These are phyloP conservation scores for Ensete glaucum DNA, from an alignment of 176 grass and related monocot species.

Conservation along the genomic window DNA sequence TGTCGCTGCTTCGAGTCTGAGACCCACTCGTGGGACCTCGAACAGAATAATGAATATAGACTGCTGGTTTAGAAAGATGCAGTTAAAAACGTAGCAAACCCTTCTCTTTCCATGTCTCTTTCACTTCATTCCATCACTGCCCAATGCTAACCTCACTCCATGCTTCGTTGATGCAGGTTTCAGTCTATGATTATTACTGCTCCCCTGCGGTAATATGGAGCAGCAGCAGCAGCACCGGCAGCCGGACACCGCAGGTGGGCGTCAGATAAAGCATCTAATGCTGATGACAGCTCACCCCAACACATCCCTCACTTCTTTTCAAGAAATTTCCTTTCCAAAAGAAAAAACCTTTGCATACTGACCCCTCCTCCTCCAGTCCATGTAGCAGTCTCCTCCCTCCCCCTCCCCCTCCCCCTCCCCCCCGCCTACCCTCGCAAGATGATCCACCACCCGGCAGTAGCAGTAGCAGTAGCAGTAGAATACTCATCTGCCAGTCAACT, in stretches of 20 bases:
- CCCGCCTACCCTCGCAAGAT: not conserved
- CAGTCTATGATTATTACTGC: not conserved
- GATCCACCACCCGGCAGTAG: not conserved
- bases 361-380: not conserved
- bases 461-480: not conserved
- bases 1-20: not conserved
- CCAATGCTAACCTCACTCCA: conserved; percentile 11
- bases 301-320: conserved; percentile 27
- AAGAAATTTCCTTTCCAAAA: conserved; percentile 3
- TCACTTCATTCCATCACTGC: not conserved
- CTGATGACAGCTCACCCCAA: conserved; percentile 73
- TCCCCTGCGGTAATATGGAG: not conserved
- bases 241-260: conserved; percentile 53
- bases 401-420: not conserved
- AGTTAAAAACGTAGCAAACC: not conserved
- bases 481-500: conserved; percentile 24
- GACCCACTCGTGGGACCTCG: conserved; percentile 55
- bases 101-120: too few species aligned
- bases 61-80: not conserved
- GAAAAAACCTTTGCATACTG: conserved; percentile 21
- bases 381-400: not conserved
- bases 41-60: conserved; percentile 34
- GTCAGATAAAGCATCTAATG: conserved; percentile 76
- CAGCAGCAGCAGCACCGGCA: not conserved
- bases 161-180: too few species aligned